phyloP scores from a whole-genome alignment of 441 rosid species.

The Erysimum pusillum region DNA sequence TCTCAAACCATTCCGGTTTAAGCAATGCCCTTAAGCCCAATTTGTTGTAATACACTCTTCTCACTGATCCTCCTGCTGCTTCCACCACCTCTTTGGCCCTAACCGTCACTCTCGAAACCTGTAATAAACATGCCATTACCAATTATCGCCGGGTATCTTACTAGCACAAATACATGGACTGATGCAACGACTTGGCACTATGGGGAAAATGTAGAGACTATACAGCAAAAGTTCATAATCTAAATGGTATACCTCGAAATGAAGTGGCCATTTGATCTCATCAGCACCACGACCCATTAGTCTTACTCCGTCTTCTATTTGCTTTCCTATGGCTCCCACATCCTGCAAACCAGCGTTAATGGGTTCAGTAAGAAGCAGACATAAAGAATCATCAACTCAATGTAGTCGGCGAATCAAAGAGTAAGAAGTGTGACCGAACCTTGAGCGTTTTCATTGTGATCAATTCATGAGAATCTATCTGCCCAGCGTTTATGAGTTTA shows the following conservation, averaged over 20 bases:
- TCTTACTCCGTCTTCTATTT: constrained; percentile 93
- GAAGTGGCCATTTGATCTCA: constrained; percentile 92
- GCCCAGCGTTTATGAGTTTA: constrained; percentile 84
- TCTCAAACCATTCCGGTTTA: constrained; percentile 95
- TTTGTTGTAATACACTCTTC: constrained; percentile 90
- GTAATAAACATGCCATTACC: constrained; percentile 13
- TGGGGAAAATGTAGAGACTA: not conserved
- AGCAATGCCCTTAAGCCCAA: constrained; percentile 84
- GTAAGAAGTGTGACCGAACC: constrained; percentile 52
- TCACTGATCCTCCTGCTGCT: constrained; percentile 89
- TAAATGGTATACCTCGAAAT: constrained; percentile 71
- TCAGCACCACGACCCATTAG: constrained; percentile 96
- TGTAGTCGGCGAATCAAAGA: constrained; percentile 26
- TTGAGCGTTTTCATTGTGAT: constrained; percentile 97
- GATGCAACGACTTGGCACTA: not conserved
- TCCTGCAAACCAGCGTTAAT: constrained; percentile 54
- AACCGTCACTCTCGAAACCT: constrained; percentile 92
- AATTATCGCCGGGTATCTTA: not conserved
- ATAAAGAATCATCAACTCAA: constrained; percentile 1
- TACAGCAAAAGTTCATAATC: not conserved
- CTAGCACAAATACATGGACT: not conserved
- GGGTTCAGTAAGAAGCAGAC: constrained; percentile 17
- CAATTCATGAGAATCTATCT: constrained; percentile 92
- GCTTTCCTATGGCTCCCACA: constrained; percentile 84
- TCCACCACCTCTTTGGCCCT: constrained; percentile 90